Evolutionary conservation across 768 basidiomycete genomes (phyloP), one percentile per base, ranked within the genome.

Genomic region (Suillus plorans): DNA sequence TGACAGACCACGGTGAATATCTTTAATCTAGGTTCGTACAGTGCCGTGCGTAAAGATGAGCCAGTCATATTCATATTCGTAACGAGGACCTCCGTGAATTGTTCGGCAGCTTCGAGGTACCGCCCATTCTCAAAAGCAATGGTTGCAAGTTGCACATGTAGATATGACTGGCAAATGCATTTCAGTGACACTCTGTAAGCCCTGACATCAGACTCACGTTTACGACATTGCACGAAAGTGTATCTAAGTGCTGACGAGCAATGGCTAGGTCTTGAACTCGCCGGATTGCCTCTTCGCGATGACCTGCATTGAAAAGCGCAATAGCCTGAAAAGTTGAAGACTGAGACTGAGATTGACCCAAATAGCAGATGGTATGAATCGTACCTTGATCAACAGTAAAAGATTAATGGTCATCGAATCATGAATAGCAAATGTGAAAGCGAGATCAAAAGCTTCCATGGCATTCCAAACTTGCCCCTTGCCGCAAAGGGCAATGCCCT

Each of bases 401-500:
- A 57, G 7, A 16, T 57, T 9, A 14, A 18, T 18, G 22, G 14
- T 12, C 14, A 25, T 57, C 8, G 36, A 22, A 25, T 39, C 16
- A 22, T 16, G n/a, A 16, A 8, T 25, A 1, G 37, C 22, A 57
- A 57, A 57, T 39, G n/a, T 25, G 37, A 18, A 25, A 22, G 34
- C 56, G 5, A 57, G 56, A 39, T 57, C 56, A 57, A 57, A 57
- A 39, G 56, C 36, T 39, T 39, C 56, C 37, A 57, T 39, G 36
- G 56, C 56, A 13, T 39, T 9, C 37, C 22, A 39, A 57, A 57
- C 14, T 22, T 39, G 37, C 37, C 9, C 37, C 22, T 39, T 57
- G 56, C 56, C 56, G 16, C 37, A 57, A 16, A 57, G 56, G 37
- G 37, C 56, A 57, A 57, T 57, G 8, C 56, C 56, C 14, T 57